Evolutionary conservation across 345 rosid genomes (phyloP).

Genomic region (Euclidium syriacum): DNA sequence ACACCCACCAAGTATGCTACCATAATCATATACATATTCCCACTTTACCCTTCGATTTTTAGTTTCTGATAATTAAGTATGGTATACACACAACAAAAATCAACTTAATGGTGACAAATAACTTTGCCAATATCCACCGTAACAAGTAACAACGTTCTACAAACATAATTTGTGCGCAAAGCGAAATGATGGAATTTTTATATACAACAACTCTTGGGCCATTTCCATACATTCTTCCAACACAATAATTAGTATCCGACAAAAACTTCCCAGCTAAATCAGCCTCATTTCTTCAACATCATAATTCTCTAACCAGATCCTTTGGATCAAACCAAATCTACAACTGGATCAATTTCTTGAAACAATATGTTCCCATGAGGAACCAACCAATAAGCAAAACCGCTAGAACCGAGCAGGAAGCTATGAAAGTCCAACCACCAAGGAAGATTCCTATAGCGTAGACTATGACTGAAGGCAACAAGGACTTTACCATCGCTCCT

Average conservation of each 20-base stretch:
- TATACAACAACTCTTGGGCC: not conserved
- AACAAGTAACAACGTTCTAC: no score
- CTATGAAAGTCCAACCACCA: conserved; percentile 60
- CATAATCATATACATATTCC: conserved; percentile 5
- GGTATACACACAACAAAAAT: not conserved
- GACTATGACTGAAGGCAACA: conserved; percentile 50
- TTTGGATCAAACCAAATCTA: conserved; percentile 31
- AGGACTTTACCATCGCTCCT: conserved; percentile 42
- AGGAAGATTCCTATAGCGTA: conserved; percentile 50
- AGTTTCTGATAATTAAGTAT: not conserved
- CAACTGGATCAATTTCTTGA: conserved; percentile 63
- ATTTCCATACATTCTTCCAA: not conserved
- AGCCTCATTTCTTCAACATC: not conserved
- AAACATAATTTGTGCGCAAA: no score
- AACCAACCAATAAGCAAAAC: conserved; percentile 74
- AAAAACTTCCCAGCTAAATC: not conserved
- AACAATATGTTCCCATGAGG: conserved; percentile 69
- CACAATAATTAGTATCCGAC: not conserved
- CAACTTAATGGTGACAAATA: not conserved
- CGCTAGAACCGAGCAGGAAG: conserved; percentile 43
- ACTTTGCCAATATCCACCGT: not conserved
- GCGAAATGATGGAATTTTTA: not conserved
- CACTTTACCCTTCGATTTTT: not conserved
- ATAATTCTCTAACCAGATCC: not conserved
- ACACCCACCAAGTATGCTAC: conserved; percentile 6